These are phyloP conservation scores for Picea glauca DNA, from an alignment of 75 land plant genomes.

Conservation along the genomic window DNA sequence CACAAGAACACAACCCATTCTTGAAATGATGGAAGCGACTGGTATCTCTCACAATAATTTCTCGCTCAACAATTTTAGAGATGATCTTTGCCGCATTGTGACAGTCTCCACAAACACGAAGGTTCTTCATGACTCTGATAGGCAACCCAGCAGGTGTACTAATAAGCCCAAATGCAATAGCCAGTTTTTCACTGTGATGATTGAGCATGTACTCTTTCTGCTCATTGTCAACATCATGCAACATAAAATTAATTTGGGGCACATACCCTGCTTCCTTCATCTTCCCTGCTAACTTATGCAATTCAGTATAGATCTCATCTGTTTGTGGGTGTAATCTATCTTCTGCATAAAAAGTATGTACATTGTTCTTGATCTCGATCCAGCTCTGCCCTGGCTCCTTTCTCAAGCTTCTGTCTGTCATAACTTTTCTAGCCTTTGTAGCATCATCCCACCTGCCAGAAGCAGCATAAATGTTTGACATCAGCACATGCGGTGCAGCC, in stretches of 20 bases:
- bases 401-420: neutral
- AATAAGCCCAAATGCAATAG: slow-evolving; percentile 52
- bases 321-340: neutral
- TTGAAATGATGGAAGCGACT: slow-evolving; percentile 51
- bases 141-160: slow-evolving; percentile 25
- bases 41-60: slow-evolving; percentile 63
- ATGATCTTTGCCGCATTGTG: slow-evolving; percentile 53
- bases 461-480: neutral
- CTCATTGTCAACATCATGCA: slow-evolving; percentile 49
- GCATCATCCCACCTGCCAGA: neutral
- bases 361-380: neutral
- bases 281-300: neutral
- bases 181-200: slow-evolving; percentile 65
- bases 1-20: no score
- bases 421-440: neutral
- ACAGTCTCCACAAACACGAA: slow-evolving; percentile 58
- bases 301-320: neutral
- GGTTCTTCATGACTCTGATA: slow-evolving; percentile 44
- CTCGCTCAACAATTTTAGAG: slow-evolving; percentile 35
- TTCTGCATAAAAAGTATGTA: neutral
- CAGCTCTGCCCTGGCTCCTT: neutral
- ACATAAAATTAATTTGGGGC: slow-evolving; percentile 14
- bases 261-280: neutral
- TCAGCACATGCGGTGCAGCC: neutral
- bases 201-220: slow-evolving; percentile 45